Conservation (phyloP, 768 basidiomycete species). For the Boletus bicolor region DNA sequence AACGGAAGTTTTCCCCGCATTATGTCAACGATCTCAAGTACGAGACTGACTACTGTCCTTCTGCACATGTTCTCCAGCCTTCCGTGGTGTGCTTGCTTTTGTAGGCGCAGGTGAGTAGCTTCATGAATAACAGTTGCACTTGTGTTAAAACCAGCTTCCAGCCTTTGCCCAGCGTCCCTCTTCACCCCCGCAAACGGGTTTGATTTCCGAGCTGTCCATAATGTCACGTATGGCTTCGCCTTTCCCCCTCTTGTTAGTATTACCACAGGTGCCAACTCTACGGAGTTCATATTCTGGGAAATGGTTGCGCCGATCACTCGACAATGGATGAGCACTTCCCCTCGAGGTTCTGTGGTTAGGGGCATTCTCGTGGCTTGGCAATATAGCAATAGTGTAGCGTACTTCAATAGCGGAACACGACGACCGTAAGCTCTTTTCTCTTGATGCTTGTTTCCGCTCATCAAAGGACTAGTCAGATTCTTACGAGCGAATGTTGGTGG, state of each 20-base stretch:
- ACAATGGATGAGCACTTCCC: background rate
- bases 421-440: too few species aligned
- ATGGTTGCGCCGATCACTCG: conserved; percentile 21
- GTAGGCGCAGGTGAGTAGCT: background rate
- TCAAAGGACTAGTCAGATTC: too few species aligned
- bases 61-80: background rate
- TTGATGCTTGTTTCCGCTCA: too few species aligned
- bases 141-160: background rate
- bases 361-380: too few species aligned
- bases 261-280: too few species aligned
- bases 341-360: too few species aligned
- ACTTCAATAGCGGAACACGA: background rate
- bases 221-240: background rate
- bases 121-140: background rate
- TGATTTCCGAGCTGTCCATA: background rate
- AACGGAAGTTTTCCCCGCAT: background rate
- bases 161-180: background rate
- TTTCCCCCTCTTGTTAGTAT: background rate
- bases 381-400: background rate
- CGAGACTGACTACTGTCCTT: background rate
- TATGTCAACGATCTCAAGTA: too few species aligned
- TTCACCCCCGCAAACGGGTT: background rate
- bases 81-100: background rate
- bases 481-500: too few species aligned
- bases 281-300: background rate